phyloP scores from a whole-genome alignment of 192 early-diverging fungal species.

The Entomortierella parvispora region DNA sequence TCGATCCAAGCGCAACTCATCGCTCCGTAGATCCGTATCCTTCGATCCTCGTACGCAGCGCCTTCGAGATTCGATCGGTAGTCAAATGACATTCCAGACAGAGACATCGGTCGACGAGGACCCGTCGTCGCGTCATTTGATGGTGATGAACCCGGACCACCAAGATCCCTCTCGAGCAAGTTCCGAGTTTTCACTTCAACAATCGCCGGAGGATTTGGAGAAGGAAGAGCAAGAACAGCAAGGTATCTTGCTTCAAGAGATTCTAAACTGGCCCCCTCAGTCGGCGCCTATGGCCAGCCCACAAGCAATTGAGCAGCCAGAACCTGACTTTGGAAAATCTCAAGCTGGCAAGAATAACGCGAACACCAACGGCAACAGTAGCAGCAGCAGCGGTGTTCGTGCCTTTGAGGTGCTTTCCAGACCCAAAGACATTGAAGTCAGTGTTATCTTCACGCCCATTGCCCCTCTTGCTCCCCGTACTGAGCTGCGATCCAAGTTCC shows the following conservation, averaged over 20 bases:
- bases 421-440: conserved; percentile 24
- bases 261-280: too few species aligned
- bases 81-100: conserved; percentile 12
- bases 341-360: too few species aligned
- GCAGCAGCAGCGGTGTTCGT: too few species aligned
- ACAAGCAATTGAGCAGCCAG: too few species aligned
- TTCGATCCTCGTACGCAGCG: conserved; percentile 14
- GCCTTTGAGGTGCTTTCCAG: conserved; percentile 26
- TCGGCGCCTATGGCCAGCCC: too few species aligned
- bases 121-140: conserved; percentile 8
- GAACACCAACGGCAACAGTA: too few species aligned
- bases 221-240: background rate
- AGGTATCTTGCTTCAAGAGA: too few species aligned
- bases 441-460: conserved; percentile 20
- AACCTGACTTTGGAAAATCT: too few species aligned
- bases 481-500: conserved; percentile 38
- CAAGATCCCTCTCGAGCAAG: conserved; percentile 30
- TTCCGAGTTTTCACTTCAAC: conserved; percentile 37
- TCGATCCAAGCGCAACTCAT: conserved; percentile 20
- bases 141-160: conserved; percentile 22
- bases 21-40: conserved; percentile 28
- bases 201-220: conserved; percentile 37
- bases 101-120: conserved; percentile 20
- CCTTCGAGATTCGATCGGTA: conserved; percentile 10
- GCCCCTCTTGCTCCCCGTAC: conserved; percentile 11